phyloP scores from a whole-genome alignment of 1,284 basidiomycete species.

The Pyrrhoderma lamaoense region DNA sequence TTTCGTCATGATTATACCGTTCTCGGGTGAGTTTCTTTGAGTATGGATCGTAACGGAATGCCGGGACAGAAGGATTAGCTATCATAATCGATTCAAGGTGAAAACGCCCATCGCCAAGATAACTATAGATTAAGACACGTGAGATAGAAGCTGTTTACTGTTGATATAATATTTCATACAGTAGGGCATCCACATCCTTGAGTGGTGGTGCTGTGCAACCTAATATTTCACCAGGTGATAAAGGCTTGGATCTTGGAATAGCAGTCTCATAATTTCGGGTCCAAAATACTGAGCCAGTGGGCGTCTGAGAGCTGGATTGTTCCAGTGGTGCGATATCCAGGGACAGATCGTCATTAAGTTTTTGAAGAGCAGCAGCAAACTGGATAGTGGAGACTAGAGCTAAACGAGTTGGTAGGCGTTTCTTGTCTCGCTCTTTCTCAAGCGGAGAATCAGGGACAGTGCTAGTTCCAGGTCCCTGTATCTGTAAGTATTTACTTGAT shows the following conservation, averaged over 20 bases:
- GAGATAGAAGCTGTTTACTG: no score
- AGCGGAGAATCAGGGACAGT: constrained; percentile 3
- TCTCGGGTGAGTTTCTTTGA: constrained; percentile 95
- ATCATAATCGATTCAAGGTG: constrained; percentile 99
- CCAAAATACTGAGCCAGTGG: constrained; percentile 33
- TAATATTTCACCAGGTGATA: constrained; percentile 94
- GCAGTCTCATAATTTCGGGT: constrained; percentile 67
- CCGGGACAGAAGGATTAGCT: constrained; percentile 91
- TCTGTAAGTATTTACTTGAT: constrained; percentile 43
- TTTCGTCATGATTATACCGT: constrained; percentile 84
- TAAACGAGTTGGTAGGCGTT: constrained; percentile 54
- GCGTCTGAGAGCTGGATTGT: constrained; percentile 3
- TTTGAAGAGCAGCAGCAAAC: constrained; percentile 86
- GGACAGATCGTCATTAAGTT: constrained; percentile 72
- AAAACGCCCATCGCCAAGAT: constrained; percentile 97
- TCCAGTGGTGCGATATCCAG: background rate
- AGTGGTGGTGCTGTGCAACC: constrained; percentile 94
- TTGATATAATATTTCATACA: constrained; percentile 41
- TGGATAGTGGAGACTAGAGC: constrained; percentile 94
- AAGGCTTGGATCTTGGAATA: constrained; percentile 88
- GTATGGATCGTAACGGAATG: constrained; percentile 98
- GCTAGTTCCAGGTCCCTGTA: constrained; percentile 35
- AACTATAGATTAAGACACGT: constrained; percentile 50
- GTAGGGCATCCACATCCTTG: constrained; percentile 72
- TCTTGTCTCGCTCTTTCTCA: constrained; percentile 2